phyloP scores from a whole-genome alignment of 2,329 filamentous ascomycete species.

The Nothopassalora personata region DNA sequence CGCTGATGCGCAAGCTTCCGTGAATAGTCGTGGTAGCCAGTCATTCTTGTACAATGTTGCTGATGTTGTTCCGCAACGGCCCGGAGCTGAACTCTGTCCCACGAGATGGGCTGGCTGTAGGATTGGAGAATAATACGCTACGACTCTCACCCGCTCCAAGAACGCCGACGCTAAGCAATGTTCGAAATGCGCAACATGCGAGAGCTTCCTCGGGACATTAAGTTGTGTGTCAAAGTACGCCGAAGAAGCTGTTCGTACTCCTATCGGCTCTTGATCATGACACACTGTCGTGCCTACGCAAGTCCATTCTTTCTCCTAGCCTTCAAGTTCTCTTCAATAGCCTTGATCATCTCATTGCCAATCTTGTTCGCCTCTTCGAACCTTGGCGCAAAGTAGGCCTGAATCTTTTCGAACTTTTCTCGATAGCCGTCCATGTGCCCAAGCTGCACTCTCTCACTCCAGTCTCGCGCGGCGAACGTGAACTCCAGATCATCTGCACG shows the following conservation, averaged over 20 bases:
- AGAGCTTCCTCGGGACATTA: background rate
- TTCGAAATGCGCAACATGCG: background rate
- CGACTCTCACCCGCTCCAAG: background rate
- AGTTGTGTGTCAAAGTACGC: background rate
- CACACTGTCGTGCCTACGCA: background rate
- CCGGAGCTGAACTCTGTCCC: background rate
- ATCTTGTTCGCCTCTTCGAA: conserved; percentile 82
- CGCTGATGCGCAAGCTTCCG: background rate
- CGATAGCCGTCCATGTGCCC: conserved; percentile 91
- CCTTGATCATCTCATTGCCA: conserved; percentile 96
- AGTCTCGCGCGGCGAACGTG: conserved; percentile 90
- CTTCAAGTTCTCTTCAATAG: conserved; percentile 73
- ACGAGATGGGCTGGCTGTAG: background rate
- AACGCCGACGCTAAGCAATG: background rate
- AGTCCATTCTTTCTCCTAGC: conserved; percentile 11
- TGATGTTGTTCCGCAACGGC: background rate
- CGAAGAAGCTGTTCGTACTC: background rate
- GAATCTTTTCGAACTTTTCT: conserved; percentile 84
- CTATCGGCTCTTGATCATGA: background rate
- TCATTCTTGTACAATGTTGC: background rate
- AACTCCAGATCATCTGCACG: conserved; percentile 96
- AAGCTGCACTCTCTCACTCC: conserved; percentile 88
- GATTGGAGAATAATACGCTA: background rate
- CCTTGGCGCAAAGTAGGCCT: conserved; percentile 83
- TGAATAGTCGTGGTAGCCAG: background rate